Percentiles rank a stretch among this genome's conserved stretches.
These are phyloP conservation scores for Hapsidospora chrysogenum DNA, from an alignment of 495 filamentous ascomycete genomes.

Conservation along the genomic window DNA sequence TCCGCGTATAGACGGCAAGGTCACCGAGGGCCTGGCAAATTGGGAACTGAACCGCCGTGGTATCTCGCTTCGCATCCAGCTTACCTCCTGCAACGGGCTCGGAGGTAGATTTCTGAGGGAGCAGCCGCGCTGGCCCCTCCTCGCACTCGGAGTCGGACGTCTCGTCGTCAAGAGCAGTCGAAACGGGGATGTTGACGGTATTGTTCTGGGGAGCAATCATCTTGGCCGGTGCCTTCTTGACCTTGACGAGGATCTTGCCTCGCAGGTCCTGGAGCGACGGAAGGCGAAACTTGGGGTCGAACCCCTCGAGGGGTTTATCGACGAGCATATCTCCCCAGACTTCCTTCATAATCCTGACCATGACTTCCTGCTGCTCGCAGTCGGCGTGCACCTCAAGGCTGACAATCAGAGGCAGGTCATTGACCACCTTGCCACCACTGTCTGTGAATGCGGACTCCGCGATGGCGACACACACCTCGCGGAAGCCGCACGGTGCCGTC, in stretches of 20 bases:
- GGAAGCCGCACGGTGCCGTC: slow-evolving; percentile 72
- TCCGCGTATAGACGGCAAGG: slow-evolving; percentile 72
- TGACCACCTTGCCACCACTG: too few relatives aligned
- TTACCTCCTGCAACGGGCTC: slow-evolving; percentile 11
- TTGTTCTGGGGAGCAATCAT: slow-evolving; percentile 7
- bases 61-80: slow-evolving; percentile 19
- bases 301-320: slow-evolving; percentile 28
- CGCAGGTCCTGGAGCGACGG: slow-evolving; percentile 54
- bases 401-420: slow-evolving; percentile 66
- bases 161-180: slow-evolving; percentile 11
- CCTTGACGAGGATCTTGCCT: slow-evolving; percentile 81
- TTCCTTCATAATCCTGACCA: slow-evolving; percentile 86
- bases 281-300: slow-evolving; percentile 34
- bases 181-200: slow-evolving; percentile 10
- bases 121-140: background rate
- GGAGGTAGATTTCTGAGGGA: background rate
- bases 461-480: slow-evolving; percentile 69
- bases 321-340: slow-evolving; percentile 64
- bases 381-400: slow-evolving; percentile 81
- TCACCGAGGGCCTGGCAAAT: slow-evolving; percentile 54
- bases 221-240: slow-evolving; percentile 45
- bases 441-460: slow-evolving; percentile 52
- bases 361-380: slow-evolving; percentile 64
- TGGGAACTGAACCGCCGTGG: slow-evolving; percentile 15
- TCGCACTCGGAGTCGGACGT: slow-evolving; percentile 15